Conservation (phyloP, 768 basidiomycete species). For the Rhodotorula kratochvilovae region DNA sequence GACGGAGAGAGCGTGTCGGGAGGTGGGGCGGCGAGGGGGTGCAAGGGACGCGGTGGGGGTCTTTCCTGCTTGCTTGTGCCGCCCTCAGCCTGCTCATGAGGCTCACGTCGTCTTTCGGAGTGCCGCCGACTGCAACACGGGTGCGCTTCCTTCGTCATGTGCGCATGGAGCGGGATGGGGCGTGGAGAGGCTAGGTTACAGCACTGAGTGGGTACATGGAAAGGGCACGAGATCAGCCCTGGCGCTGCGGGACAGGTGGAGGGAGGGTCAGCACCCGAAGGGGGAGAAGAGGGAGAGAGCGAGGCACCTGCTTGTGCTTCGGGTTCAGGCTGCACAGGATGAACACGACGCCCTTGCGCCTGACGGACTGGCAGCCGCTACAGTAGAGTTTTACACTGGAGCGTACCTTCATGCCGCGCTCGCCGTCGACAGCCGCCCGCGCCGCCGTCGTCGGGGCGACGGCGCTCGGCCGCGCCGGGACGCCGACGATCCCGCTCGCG, state of each 20-base stretch:
- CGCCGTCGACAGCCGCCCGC: background rate
- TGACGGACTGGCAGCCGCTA: conserved; percentile 83
- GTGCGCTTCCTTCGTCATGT: too few relatives aligned
- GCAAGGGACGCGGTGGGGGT: background rate
- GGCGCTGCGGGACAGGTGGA: background rate
- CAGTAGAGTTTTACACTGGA: conserved; percentile 92
- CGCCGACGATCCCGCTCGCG: background rate
- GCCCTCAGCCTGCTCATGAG: too few relatives aligned
- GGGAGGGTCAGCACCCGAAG: background rate
- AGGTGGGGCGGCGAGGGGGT: background rate
- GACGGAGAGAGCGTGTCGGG: background rate
- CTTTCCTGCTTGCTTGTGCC: background rate
- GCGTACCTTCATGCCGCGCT: conserved; percentile 85
- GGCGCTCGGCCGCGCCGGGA: background rate
- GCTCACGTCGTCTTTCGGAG: too few relatives aligned
- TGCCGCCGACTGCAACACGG: too few relatives aligned
- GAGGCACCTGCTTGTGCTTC: conserved; percentile 87
- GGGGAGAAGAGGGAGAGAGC: background rate
- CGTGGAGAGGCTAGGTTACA: background rate
- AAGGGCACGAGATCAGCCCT: too few relatives aligned
- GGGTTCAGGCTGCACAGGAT: conserved; percentile 89
- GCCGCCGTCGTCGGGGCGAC: background rate
- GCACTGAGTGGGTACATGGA: too few relatives aligned
- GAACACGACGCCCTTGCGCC: conserved; percentile 83
- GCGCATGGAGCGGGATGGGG: too few relatives aligned